These are phyloP conservation scores for Magnaporthiopsis incrustans DNA, from an alignment of 2,329 filamentous ascomycete genomes.

Conservation along the genomic window DNA sequence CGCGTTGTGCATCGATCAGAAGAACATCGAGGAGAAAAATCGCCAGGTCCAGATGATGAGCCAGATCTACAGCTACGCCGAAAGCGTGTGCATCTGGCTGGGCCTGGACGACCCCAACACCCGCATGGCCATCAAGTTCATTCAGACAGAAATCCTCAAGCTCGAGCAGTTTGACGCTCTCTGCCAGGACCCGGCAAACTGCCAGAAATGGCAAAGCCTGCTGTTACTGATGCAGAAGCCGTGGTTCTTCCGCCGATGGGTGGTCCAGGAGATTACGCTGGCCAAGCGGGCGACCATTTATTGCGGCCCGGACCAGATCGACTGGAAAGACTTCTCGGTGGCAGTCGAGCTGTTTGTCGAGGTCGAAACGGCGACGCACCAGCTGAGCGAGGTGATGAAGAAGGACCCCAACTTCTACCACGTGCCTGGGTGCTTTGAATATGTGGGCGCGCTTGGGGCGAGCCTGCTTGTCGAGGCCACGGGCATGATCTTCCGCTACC, in stretches of 20 bases:
- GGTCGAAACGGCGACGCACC: conserved; percentile 26
- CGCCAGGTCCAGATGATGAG: conserved; percentile 27
- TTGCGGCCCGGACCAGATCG: conserved; percentile 26
- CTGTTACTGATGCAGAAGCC: conserved; percentile 5
- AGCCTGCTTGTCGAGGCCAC: conserved; percentile 27
- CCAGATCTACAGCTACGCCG: conserved; percentile 23
- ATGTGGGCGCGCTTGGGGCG: conserved; percentile 26
- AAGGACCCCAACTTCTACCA: conserved; percentile 18
- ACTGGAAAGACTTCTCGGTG: conserved; percentile 28
- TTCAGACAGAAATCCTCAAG: conserved; percentile 19
- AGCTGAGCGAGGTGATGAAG: conserved; percentile 27
- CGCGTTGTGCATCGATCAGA: conserved; percentile 12
- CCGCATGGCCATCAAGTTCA: conserved; percentile 23
- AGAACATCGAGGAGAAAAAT: conserved; percentile 20
- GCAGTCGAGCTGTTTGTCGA: conserved; percentile 30
- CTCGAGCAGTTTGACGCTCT: conserved; percentile 1
- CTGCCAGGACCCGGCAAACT: conserved; percentile 3
- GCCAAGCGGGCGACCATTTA: conserved; percentile 25
- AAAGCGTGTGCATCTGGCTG: conserved; percentile 25
- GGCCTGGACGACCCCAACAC: conserved; percentile 21
- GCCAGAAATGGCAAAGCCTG: conserved; percentile 3
- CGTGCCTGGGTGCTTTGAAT: conserved; percentile 24
- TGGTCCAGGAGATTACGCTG: conserved; percentile 21
- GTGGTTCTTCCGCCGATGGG: conserved; percentile 10
- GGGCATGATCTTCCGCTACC: conserved; percentile 21